phyloP scores from a whole-genome alignment of 495 filamentous ascomycete genomes.

The Niebla homalea region DNA sequence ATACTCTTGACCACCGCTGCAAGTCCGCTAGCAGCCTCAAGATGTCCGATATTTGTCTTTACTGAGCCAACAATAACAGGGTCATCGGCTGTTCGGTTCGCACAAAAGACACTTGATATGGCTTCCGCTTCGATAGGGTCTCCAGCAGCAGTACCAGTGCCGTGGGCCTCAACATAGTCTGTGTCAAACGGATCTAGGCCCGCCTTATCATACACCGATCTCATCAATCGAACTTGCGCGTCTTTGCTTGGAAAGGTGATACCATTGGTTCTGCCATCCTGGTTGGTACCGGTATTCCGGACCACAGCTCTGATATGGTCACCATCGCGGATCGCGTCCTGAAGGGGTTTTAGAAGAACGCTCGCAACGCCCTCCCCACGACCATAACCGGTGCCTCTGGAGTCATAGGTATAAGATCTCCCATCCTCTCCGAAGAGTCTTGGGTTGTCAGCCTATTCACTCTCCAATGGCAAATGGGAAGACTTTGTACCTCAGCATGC shows the following conservation, averaged over 20 bases:
- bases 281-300: conserved; percentile 19
- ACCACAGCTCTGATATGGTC: conserved; percentile 29
- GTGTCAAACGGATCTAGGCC: conserved; percentile 26
- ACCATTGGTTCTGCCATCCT: conserved; percentile 40
- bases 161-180: conserved; percentile 28
- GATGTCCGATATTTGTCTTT: conserved; percentile 36
- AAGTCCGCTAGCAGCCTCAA: conserved; percentile 30
- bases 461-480: neutral
- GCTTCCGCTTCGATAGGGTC: conserved; percentile 23
- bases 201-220: conserved; percentile 25
- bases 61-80: conserved; percentile 23
- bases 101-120: conserved; percentile 24
- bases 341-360: conserved; percentile 29
- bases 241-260: conserved; percentile 28
- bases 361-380: conserved; percentile 32
- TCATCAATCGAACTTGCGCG: conserved; percentile 30
- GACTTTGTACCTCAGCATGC: conserved; percentile 3
- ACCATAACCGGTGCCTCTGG: conserved; percentile 25
- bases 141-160: conserved; percentile 22
- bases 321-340: conserved; percentile 23
- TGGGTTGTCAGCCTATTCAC: neutral
- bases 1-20: conserved; percentile 29
- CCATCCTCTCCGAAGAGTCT: conserved; percentile 5
- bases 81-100: conserved; percentile 17
- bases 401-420: conserved; percentile 1